Base-by-base conservation (phyloP, 202 grass and related monocot species). In the Setaria italica region DNA sequence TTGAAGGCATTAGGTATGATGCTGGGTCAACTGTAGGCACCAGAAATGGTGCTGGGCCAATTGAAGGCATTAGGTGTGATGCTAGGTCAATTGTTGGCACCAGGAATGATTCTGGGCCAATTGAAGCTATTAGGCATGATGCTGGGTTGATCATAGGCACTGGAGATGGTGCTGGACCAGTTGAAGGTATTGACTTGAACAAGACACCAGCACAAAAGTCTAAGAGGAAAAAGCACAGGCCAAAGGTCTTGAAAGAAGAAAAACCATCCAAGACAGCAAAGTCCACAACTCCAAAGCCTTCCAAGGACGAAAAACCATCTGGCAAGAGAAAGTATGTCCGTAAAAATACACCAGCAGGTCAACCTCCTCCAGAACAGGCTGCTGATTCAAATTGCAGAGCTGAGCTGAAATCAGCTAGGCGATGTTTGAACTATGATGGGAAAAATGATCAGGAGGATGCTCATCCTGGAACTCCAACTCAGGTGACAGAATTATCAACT, bases 221-320 rank as follows among this genome's bases (percentile, higher is more conserved):
- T 41, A 94, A 89, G 84, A 91, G 87, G 68, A 93, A 86, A 73
- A 97, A 91, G 32, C 89, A 88, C 46, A 92, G 92, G 67, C 95
- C 95, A 20, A 97, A 97, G 82, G 95, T 97, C 74, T 72, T 93
- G 51, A 87, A 63, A 80, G 85, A 94, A 86, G 83, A 73, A 72
- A 86, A 92, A 60, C 72, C 85, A 74, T 21, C 78, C 16, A 91
- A 88, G 80, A 43, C 59, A 82, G 68, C 25, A 25, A 94, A 85
- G 67, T 78, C 88, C 66, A 84, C 62, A 32, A 92, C 88, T 83
- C 84, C 89, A 9, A 93, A 92, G 74, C 82, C 85, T 70, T 16
- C 76, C 15, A 85, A 78, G 68, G 87, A 76, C 16, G 88, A 86
- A 50, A 82, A 70, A 43, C 68, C 89, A 42, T 43, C 77, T 76